These are phyloP conservation scores for Trichocladium antarcticum DNA, from an alignment of 495 filamentous ascomycete species.

Conservation along the genomic window DNA sequence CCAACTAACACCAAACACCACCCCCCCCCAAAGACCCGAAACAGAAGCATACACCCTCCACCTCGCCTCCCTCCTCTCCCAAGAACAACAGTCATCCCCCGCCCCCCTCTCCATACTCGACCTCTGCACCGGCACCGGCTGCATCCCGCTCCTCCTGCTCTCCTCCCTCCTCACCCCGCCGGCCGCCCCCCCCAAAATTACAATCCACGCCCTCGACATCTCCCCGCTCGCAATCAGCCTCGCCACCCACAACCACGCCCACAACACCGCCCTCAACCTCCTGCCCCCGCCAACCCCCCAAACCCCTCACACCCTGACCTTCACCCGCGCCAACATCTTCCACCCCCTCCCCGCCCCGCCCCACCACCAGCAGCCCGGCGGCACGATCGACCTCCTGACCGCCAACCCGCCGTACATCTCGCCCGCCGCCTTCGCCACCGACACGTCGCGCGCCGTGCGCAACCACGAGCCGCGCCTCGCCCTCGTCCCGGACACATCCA, in stretches of 20 bases:
- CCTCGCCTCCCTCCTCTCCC: conserved; percentile 40
- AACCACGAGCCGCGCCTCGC: conserved; percentile 69
- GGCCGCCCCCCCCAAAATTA: conserved; percentile 36
- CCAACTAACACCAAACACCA: neutral
- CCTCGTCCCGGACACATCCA: conserved; percentile 49
- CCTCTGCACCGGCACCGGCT: conserved; percentile 83
- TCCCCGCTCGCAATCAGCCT: conserved; percentile 49
- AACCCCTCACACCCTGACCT: conserved; percentile 27
- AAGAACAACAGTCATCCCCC: neutral
- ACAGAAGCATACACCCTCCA: conserved; percentile 58
- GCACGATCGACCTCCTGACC: conserved; percentile 60
- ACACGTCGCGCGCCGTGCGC: conserved; percentile 60
- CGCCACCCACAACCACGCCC: conserved; percentile 47
- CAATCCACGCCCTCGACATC: conserved; percentile 47
- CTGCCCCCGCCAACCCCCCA: neutral
- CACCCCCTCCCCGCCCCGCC: conserved; percentile 12
- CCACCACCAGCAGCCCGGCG: neutral
- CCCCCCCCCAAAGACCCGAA: conserved; percentile 36
- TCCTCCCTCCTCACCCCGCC: conserved; percentile 38
- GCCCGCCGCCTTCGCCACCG: conserved; percentile 38
- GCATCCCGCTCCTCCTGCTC: conserved; percentile 58
- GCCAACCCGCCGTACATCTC: conserved; percentile 93
- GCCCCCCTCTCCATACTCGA: conserved; percentile 55
- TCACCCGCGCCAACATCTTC: conserved; percentile 48
- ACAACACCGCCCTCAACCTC: conserved; percentile 40